These are phyloP conservation scores for Bipolaris cookei DNA, from an alignment of 2,329 filamentous ascomycete species.

Conservation along the genomic window DNA sequence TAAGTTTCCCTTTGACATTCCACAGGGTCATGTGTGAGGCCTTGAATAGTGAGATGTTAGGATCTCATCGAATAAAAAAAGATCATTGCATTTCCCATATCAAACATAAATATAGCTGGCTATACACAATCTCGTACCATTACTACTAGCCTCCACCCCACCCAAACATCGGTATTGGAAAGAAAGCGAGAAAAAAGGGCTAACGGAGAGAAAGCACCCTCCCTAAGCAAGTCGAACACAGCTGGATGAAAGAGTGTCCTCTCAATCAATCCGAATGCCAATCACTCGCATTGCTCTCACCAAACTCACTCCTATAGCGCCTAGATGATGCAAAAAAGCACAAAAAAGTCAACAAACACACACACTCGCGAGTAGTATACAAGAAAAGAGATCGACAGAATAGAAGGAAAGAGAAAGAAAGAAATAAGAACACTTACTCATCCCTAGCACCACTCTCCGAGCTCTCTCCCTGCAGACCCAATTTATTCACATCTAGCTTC, in stretches of 20 bases:
- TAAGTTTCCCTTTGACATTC: no score
- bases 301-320: constrained; percentile 29
- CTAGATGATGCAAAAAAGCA: constrained; percentile 5
- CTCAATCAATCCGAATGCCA: constrained; percentile 29
- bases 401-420: background rate
- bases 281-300: constrained; percentile 28
- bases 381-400: background rate
- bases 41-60: no score
- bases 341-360: constrained; percentile 5
- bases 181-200: no score
- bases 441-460: constrained; percentile 33
- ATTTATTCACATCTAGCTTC: constrained; percentile 22
- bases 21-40: no score
- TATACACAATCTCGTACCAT: no score
- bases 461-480: constrained; percentile 29
- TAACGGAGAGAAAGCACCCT: no score
- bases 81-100: no score
- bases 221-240: background rate
- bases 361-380: no score
- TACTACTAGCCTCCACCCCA: no score
- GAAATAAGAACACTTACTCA: constrained; percentile 23
- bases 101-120: no score
- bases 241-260: background rate
- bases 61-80: no score
- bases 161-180: no score